phyloP scores from a whole-genome alignment of 371 early-diverging fungal species.

The Mortierella sp. region DNA sequence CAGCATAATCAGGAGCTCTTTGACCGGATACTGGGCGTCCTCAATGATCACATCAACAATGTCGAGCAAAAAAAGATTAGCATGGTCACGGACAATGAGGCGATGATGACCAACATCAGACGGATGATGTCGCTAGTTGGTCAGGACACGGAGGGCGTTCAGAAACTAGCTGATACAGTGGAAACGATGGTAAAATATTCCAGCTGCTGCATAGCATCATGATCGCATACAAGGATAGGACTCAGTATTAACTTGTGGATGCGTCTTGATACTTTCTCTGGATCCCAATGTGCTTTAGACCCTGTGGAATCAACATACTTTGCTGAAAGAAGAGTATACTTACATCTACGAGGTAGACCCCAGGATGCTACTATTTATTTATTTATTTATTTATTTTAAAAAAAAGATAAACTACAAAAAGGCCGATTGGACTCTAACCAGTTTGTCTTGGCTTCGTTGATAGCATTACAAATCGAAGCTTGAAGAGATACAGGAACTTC shows the following conservation, averaged over 20 bases:
- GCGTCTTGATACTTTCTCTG: not conserved
- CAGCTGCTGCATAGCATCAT: not conserved
- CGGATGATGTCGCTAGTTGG: constrained; percentile 41
- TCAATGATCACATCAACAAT: constrained; percentile 27
- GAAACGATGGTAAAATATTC: constrained; percentile 18
- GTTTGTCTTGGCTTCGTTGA: not conserved
- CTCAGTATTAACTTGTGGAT: not conserved
- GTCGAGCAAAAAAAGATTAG: constrained; percentile 70
- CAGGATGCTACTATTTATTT: not conserved
- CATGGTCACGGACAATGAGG: constrained; percentile 70
- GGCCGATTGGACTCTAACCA: not conserved
- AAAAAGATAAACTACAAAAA: too few relatives aligned
- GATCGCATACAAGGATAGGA: not conserved
- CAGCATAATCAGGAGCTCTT: constrained; percentile 37
- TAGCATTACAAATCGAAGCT: constrained; percentile 47
- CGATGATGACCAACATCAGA: constrained; percentile 62
- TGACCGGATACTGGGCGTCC: constrained; percentile 24
- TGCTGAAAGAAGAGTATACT: constrained; percentile 29
- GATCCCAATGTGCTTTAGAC: not conserved
- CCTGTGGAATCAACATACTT: constrained; percentile 32
- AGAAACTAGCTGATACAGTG: constrained; percentile 25
- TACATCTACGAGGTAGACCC: constrained; percentile 32
- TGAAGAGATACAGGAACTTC: constrained; percentile 27
- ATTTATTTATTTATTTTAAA: too few relatives aligned
- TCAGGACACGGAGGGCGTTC: constrained; percentile 28